Evolutionary conservation across 805 yeast genomes (phyloP), one percentile per base, ranked within the genome.

Genomic region (Soucietia sequanensis): DNA sequence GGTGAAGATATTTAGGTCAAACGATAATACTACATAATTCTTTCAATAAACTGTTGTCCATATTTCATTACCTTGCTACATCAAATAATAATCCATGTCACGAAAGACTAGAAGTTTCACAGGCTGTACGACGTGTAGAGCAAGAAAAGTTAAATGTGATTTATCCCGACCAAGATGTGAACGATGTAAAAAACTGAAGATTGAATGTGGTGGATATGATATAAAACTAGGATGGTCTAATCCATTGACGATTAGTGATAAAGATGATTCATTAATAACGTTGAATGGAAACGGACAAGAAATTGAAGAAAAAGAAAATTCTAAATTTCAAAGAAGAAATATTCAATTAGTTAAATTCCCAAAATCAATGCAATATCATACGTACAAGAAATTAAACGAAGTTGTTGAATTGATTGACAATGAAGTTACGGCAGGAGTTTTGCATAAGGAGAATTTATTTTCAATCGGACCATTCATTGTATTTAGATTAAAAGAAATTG

Each of bases 111-210:
- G 73, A 30, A 60, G 54, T 31, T 74, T 74, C 49, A 59, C 68
- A 29, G 81, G 81, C 4, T 76, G 81, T 51, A 72, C 75, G 63
- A 76, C 81, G 5, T 76, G 81, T 44, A 58, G 81, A 24, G 48
- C 57, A 15, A 56, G 80, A 17, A 75, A 74, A 42, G 73, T 76
- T 43, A 74, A 74, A 48, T 76, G 81, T 53, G 81, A 75, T 47
- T 62, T 70, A 9, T 41, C 52, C 4, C 58, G 59, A 35, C 81
- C 81, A 2, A 42, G 38, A 12, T 76, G 81, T 46, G 31, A 45
- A 21, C 58, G 80, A 34, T 76, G 81, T 52, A 46, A 38, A 26
- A 71, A 65, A 42, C 69, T 78, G 3, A 61, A 63, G 3, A 37
- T 68, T 4, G 52, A 54, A 7, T 77, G 82, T 56, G 61, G 56